phyloP scores from a whole-genome alignment of 768 basidiomycete genomes.

The Lactifluus piperatus region DNA sequence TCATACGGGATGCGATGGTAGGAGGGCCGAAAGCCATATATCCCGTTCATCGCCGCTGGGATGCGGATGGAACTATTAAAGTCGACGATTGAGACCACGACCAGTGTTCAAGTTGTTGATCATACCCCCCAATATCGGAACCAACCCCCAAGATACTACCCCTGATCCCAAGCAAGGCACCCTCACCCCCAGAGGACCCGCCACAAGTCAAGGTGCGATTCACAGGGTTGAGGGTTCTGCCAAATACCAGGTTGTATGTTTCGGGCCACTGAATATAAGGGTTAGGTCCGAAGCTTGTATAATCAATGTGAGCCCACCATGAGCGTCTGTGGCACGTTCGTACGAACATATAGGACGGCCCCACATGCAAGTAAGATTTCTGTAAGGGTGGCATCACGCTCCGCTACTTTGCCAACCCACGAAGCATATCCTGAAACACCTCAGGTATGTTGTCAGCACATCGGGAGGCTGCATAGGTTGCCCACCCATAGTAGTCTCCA shows the following conservation, averaged over 20 bases:
- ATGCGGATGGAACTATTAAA: constrained; percentile 57
- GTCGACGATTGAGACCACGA: background rate
- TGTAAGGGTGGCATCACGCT: constrained; percentile 42
- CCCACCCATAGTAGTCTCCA: constrained; percentile 51
- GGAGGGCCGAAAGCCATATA: constrained; percentile 66
- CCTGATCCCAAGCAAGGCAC: constrained; percentile 55
- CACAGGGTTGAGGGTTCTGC: constrained; percentile 66
- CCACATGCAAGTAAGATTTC: constrained; percentile 45
- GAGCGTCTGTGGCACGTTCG: constrained; percentile 49
- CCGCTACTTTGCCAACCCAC: constrained; percentile 41
- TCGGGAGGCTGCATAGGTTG: constrained; percentile 14
- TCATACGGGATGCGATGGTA: constrained; percentile 62
- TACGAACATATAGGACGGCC: constrained; percentile 50
- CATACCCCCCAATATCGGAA: constrained; percentile 72
- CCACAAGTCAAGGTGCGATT: constrained; percentile 66
- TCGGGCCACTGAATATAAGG: constrained; percentile 52
- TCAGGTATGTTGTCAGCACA: background rate
- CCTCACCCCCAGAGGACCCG: constrained; percentile 84
- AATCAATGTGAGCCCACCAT: constrained; percentile 29
- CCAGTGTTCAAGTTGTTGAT: background rate
- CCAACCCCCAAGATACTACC: constrained; percentile 56
- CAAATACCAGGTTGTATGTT: constrained; percentile 71
- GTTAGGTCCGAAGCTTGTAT: background rate
- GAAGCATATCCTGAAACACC: constrained; percentile 39
- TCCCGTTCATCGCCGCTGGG: constrained; percentile 55